phyloP scores from a whole-genome alignment of 2,329 filamentous ascomycete genomes.

The Ophiosphaerella herpotricha region DNA sequence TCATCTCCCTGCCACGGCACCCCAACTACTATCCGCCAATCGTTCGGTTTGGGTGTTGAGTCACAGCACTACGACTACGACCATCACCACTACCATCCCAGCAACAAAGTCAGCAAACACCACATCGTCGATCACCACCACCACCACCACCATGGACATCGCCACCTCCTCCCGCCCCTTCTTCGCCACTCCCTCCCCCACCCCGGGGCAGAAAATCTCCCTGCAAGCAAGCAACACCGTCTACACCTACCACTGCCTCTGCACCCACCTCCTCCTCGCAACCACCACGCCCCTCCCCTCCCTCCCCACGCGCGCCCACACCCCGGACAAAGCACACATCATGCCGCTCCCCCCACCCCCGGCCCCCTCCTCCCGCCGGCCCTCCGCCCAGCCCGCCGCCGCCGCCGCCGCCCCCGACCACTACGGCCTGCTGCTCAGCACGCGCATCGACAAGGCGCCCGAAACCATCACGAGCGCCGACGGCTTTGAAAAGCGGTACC shows the following conservation, averaged over 20 bases:
- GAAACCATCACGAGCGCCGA: conserved; percentile 61
- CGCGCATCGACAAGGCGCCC: conserved; percentile 50
- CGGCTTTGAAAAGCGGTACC: conserved; percentile 69
- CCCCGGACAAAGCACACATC: conserved; percentile 61
- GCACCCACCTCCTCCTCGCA: conserved; percentile 67
- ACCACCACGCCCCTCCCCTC: conserved; percentile 58
- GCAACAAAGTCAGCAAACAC: conserved; percentile 10
- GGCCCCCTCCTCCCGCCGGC: conserved; percentile 12
- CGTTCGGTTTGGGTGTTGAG: too few relatives aligned
- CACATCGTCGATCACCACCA: background rate
- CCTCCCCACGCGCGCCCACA: conserved; percentile 58
- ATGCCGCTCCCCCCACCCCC: conserved; percentile 55
- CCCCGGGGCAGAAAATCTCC: conserved; percentile 37
- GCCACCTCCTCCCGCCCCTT: conserved; percentile 35
- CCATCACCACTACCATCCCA: conserved; percentile 2
- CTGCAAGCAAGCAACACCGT: conserved; percentile 45
- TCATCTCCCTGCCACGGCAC: background rate
- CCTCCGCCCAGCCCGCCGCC: conserved; percentile 9
- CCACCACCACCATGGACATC: conserved; percentile 31
- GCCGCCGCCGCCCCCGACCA: conserved; percentile 24
- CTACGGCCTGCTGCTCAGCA: conserved; percentile 59
- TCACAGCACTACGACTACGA: background rate
- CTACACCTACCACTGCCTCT: conserved; percentile 68
- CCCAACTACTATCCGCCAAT: background rate
- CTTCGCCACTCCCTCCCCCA: conserved; percentile 41